Percentiles rank a stretch among this genome's conserved stretches.
Evolutionary conservation across 2,329 filamentous ascomycete species (phyloP).

Genomic region (Orbilia ellipsospora): DNA sequence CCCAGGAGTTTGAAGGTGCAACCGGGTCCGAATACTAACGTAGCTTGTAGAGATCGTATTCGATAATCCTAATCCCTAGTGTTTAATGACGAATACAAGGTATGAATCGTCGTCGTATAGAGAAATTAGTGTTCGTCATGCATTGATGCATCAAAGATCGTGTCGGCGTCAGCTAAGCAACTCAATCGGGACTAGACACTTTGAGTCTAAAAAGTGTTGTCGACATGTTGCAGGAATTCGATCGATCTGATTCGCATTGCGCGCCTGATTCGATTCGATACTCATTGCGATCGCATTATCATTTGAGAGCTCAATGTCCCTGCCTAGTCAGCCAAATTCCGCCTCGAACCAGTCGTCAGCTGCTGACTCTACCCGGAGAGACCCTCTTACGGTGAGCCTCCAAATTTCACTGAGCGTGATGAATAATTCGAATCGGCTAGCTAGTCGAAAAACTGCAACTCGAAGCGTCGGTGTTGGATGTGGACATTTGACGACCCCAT

Average conservation of each 20-base stretch:
- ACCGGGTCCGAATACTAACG: no score
- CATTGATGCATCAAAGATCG: neutral
- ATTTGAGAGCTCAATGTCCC: neutral
- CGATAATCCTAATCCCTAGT: no score
- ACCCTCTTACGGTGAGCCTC: constrained; percentile 2
- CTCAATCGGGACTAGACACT: neutral
- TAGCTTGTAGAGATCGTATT: no score
- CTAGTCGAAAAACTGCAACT: constrained; percentile 52
- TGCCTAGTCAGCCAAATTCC: neutral
- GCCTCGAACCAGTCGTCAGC: constrained; percentile 1
- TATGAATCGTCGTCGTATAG: no score
- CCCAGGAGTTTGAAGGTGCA: no score
- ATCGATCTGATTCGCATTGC: neutral
- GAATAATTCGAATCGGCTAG: constrained; percentile 14
- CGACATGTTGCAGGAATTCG: constrained; percentile 1
- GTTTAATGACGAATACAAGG: no score
- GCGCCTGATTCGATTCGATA: neutral
- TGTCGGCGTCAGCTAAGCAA: constrained; percentile 1
- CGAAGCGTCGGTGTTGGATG: constrained; percentile 43
- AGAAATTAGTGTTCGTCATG: no score
- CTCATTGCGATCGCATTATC: no score
- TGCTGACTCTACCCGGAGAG: neutral
- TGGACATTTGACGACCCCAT: constrained; percentile 4
- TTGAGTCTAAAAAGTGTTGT: constrained; percentile 7
- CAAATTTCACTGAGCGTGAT: neutral